These are phyloP conservation scores for Phtheirospermum japonicum DNA, from an alignment of 257 asterid species.

Conservation along the genomic window DNA sequence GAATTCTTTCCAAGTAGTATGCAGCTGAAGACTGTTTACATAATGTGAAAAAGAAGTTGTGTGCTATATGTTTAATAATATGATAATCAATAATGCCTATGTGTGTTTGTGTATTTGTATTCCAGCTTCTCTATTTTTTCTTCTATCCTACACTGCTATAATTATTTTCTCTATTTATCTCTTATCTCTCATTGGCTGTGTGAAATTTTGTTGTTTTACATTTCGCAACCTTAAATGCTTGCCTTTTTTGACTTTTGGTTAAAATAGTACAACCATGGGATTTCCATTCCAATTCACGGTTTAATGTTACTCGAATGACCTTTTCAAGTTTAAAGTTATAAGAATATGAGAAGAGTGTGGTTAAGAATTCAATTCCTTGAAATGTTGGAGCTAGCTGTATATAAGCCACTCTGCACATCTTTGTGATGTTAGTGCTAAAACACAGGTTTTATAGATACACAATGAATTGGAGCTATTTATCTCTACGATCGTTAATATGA, in stretches of 20 bases:
- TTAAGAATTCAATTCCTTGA: conserved; percentile 9
- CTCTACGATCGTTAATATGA: conserved; percentile 4
- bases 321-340: not conserved
- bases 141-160: not conserved
- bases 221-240: not conserved
- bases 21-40: not conserved
- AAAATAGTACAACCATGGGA: conserved; percentile 1
- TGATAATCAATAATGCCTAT: not conserved
- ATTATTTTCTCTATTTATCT: not conserved
- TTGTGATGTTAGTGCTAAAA: conserved; percentile 2
- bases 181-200: not conserved
- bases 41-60: not conserved
- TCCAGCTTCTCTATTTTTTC: not conserved
- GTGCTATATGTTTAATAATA: not conserved
- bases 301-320: not conserved
- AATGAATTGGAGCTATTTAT: conserved; percentile 1
- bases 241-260: conserved; percentile 4
- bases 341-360: not conserved
- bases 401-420: conserved; percentile 3
- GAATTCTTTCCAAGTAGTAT: not conserved
- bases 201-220: not conserved
- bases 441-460: conserved; percentile 8
- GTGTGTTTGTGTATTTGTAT: not conserved
- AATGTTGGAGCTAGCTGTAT: conserved; percentile 9
- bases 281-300: not conserved